Evolutionary conservation across 164 flowering plant species (phyloP), one percentile per base, ranked within the genome.

Genomic region (Platanus orientalis): DNA sequence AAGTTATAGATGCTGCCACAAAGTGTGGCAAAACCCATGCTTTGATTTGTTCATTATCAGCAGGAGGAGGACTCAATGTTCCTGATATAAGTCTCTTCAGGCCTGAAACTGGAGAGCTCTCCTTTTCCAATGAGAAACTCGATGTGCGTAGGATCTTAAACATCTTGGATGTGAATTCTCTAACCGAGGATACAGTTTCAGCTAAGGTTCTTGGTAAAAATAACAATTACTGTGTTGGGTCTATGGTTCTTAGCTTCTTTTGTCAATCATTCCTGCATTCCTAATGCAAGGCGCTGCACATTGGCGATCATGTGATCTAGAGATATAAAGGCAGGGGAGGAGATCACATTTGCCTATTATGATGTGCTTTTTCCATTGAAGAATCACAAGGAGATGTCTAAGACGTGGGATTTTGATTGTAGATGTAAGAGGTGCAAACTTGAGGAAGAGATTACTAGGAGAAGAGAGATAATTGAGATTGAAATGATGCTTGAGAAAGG

Each of bases 301-400:
- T 89, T n/a, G 93, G 96, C 25, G 93, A 94, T 39, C 67, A 83
- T 60, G 60, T 85, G 28, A 65, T 86, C 95, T 0, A 79, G 85
- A 54, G 96, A 86, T 45, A 63, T 94, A 19, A 89, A 83, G 62
- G 86, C 84, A 14, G 99, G 96, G 4, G 96, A 94, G 54, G 97
- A 94, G 78, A 78, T 94, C 70, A 84, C 95, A 57, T 86, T 86
- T 24, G 79, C 92, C 1, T 94, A 90, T 51, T 87, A 83, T 40
- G 90, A 91, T 44, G 85, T 80, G 55, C 80, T 89, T 45, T 54
- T 64, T 16, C 86, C 89, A 0, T 45, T 81, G 50, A 66, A 54
- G 50, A 80, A 79, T 68, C 72, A 95, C 14, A 72, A 53, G 53
- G 88, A 83, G 54, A 72, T 81, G 78, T 65, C 83, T 0, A 69